Base-by-base conservation (phyloP, 2,329 filamentous ascomycete genomes). In the Epicoccum nigrum region DNA sequence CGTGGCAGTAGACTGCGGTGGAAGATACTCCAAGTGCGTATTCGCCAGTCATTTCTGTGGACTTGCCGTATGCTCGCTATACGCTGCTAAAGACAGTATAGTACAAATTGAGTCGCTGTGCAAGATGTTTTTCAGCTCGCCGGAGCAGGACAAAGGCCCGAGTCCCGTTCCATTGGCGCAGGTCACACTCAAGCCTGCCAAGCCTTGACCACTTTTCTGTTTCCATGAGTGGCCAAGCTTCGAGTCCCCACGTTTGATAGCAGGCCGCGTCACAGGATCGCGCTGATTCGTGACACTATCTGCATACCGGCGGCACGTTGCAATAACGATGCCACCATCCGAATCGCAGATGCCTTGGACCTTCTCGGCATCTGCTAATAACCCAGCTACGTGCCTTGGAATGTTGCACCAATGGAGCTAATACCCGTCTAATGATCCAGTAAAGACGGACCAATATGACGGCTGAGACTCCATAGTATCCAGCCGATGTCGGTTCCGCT, bases 111-210 rank as follows among this genome's bases (percentile, higher is more conserved):
- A 30, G 46, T 37, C 54, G 16, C 45, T 54, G 39, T 45, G 35
- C 49, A 46, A 46, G 49, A 25, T 63, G 56, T 51, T 62, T 65
- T 62, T 66, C 67, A 68, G 65, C 62, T 67, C 59, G 55, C 65
- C 62, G 42, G 53, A 62, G 59, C 58, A 41, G 67, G 67, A 64
- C 58, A 68, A 66, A 67, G 59, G 61, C 39, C 68, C 68, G 68
- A 65, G 53, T 60, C 33, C 39, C 51, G 46, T 43, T 53, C 56
- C 52, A 67, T 67, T 70, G 65, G 67, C 62, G 48, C 55, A 64
- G 58, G 60, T 63, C 59, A 62, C 61, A 60, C 59, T 63, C 62
- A 65, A 67, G 62, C 62, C 63, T 54, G 67, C 68, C 67, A 70
- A 69, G 68, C 51, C 52, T 50, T 54, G 25, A 61, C 69, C 59